Conservation (phyloP, 2,329 filamentous ascomycete genomes). For the Colletotrichum echinochloae region DNA sequence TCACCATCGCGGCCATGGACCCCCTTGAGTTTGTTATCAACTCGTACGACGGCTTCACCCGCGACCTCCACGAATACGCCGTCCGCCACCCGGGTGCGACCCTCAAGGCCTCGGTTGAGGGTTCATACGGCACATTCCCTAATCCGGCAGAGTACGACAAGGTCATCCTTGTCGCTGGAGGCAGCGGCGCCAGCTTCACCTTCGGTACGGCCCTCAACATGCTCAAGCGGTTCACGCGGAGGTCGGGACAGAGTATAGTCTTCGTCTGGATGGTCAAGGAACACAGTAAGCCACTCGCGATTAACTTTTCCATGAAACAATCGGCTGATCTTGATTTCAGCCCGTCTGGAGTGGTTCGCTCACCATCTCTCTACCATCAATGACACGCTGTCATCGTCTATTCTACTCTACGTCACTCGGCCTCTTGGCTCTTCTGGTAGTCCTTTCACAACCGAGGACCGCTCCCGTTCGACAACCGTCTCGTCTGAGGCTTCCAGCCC, state of each 20-base stretch:
- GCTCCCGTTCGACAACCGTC: conserved; percentile 16
- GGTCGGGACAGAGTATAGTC: conserved; percentile 46
- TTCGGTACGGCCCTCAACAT: conserved; percentile 55
- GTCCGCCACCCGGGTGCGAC: conserved; percentile 54
- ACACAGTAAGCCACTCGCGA: conserved; percentile 47
- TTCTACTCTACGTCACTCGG: conserved; percentile 52
- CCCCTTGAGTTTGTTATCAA: conserved; percentile 70
- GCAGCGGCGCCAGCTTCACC: conserved; percentile 70
- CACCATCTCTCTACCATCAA: conserved; percentile 50
- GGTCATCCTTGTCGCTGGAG: conserved; percentile 48
- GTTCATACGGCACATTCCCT: conserved; percentile 65
- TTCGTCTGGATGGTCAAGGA: conserved; percentile 57
- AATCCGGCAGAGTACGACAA: conserved; percentile 51
- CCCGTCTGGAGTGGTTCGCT: conserved; percentile 53
- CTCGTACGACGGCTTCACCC: conserved; percentile 67
- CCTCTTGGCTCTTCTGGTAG: background rate
- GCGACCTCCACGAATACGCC: conserved; percentile 60
- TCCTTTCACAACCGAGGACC: conserved; percentile 1
- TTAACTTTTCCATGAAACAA: conserved; percentile 9
- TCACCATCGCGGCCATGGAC: conserved; percentile 67
- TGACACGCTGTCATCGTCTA: conserved; percentile 47
- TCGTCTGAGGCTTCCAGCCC: conserved; percentile 27
- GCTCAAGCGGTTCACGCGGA: conserved; percentile 45
- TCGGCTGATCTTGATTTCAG: conserved; percentile 43
- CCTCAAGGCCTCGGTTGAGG: conserved; percentile 63